phyloP scores from a whole-genome alignment of 306 rosid genomes.

The Alnus rubra region DNA sequence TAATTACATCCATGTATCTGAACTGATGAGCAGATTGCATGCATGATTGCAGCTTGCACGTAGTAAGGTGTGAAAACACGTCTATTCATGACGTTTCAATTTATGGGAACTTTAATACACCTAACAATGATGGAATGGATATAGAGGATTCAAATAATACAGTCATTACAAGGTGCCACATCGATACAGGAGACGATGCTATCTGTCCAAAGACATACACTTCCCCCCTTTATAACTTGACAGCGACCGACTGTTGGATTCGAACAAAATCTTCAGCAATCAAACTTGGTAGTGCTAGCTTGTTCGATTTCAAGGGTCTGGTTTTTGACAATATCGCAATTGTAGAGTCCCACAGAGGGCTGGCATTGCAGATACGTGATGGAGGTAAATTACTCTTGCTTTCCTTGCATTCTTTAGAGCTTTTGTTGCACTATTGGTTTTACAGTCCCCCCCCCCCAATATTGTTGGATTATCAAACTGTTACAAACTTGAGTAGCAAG shows the following conservation, averaged over 20 bases:
- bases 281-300: constrained; percentile 88
- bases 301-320: constrained; percentile 65
- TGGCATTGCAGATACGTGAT: constrained; percentile 89
- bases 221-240: constrained; percentile 70
- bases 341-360: constrained; percentile 86
- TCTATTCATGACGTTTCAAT: constrained; percentile 61
- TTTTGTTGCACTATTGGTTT: neutral
- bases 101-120: constrained; percentile 81
- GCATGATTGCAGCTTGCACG: constrained; percentile 68
- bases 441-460: too few species aligned
- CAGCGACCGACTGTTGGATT: constrained; percentile 75
- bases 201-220: constrained; percentile 81
- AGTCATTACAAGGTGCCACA: constrained; percentile 68
- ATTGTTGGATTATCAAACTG: neutral
- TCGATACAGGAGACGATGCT: constrained; percentile 92
- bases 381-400: constrained; percentile 56
- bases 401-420: neutral
- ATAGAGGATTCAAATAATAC: constrained; percentile 93
- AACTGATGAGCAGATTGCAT: constrained; percentile 10
- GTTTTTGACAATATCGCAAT: constrained; percentile 84
- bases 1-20: neutral
- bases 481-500: too few species aligned
- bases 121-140: constrained; percentile 91
- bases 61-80: constrained; percentile 60
- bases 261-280: constrained; percentile 88